Evolutionary conservation across 768 basidiomycete genomes (phyloP), one percentile per base, ranked within the genome.

Genomic region (Thelephora ganbajun): DNA sequence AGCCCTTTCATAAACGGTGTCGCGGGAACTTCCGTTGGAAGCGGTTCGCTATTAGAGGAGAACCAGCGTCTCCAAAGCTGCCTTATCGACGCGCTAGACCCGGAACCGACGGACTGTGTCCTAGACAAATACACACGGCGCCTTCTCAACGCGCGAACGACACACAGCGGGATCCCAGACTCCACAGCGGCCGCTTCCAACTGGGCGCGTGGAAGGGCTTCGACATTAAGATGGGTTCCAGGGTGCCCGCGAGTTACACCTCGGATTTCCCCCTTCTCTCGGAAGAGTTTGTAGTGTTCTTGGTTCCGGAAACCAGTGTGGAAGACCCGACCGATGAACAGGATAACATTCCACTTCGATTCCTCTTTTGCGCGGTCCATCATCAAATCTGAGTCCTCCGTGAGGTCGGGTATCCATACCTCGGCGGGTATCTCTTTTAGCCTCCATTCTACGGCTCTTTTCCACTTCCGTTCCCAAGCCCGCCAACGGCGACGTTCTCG

Each of bases 171-270:
- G 0, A 77, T 74, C 2, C 81, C 80, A 3, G 81, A 78, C 59
- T 86, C 84, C 53, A 78, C 65, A 3, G 81, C 78, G 2, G 81
- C 76, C 16, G 68, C 69, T 50, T 80, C 72, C 11, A 82, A 67
- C 59, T 82, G 72, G 6, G 60, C 60, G 26, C 65, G 65, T 11
- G 72, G 66, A 41, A 88, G 66, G 4, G 70, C 81, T 51, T 74
- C 72, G 34, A 83, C 54, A 57, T 87, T 85, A 12, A 88, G 64
- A 51, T 72, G 72, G 69, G 72, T 77, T 11, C 73, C 72, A 18
- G 59, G 39, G 22, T 41, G 14, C 14, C 39, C 39, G 39, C 14
- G 14, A 41, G 39, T 41, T 7, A 9, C 14, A 11, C 39, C 39
- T 14, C 39, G 44, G 33, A 13, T 56, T 36, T 19, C 48, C 49